Evolutionary conservation across 208 protist species (phyloP).

Genomic region (Trypanosoma avium): DNA sequence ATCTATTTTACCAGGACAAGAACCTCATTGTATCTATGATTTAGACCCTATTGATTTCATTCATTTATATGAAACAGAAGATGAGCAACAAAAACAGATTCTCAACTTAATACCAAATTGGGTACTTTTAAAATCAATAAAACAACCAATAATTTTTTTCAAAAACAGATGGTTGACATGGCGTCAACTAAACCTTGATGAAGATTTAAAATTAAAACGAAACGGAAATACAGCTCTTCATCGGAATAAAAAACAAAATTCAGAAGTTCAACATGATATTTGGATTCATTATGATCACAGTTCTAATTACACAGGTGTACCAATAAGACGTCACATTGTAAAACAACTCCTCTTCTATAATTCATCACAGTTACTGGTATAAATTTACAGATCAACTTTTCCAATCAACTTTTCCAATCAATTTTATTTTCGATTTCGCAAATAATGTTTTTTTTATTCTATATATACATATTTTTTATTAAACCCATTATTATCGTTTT

Average conservation of each 20-base stretch:
- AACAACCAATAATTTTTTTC: slow-evolving; percentile 36
- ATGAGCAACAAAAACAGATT: slow-evolving; percentile 31
- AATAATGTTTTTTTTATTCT: too few species aligned
- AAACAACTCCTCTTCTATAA: slow-evolving; percentile 21
- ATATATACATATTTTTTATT: slow-evolving; percentile 3
- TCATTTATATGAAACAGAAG: slow-evolving; percentile 61
- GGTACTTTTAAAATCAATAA: slow-evolving; percentile 39
- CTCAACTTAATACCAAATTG: slow-evolving; percentile 34
- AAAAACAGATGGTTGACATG: slow-evolving; percentile 32
- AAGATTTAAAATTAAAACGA: slow-evolving; percentile 9
- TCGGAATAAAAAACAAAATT: too few species aligned
- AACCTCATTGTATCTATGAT: slow-evolving; percentile 43
- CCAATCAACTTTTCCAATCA: slow-evolving; percentile 9
- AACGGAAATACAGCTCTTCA: background rate
- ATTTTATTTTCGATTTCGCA: slow-evolving; percentile 12
- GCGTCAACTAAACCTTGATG: slow-evolving; percentile 19
- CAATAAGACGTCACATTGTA: slow-evolving; percentile 1
- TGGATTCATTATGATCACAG: slow-evolving; percentile 14
- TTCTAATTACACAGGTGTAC: slow-evolving; percentile 1
- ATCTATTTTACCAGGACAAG: slow-evolving; percentile 1
- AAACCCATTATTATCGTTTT: background rate
- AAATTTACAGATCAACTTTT: background rate
- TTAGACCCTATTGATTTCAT: slow-evolving; percentile 37
- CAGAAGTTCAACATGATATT: slow-evolving; percentile 4
- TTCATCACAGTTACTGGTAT: slow-evolving; percentile 20